These are phyloP conservation scores for Blepharisma undulans DNA, from an alignment of 169 alveolate species.

Conservation along the genomic window DNA sequence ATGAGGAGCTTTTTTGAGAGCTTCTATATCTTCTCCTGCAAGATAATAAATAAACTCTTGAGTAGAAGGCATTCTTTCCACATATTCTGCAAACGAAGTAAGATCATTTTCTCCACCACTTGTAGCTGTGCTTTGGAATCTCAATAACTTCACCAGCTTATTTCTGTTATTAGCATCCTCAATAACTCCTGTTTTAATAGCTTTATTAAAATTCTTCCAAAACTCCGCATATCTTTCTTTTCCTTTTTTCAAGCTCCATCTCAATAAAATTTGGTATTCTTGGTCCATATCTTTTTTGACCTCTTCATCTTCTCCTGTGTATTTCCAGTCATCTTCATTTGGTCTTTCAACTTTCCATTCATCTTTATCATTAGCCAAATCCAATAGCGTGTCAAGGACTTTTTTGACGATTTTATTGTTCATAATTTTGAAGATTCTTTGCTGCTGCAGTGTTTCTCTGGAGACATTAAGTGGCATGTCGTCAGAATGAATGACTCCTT, in stretches of 20 bases:
- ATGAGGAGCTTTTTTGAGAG: constrained; percentile 92
- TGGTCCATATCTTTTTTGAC: constrained; percentile 60
- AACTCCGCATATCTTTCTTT: constrained; percentile 89
- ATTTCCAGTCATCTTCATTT: constrained; percentile 63
- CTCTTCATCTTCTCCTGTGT: constrained; percentile 52
- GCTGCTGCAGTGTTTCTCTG: constrained; percentile 95
- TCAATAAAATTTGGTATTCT: constrained; percentile 60
- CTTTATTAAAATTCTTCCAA: constrained; percentile 91
- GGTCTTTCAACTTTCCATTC: constrained; percentile 78
- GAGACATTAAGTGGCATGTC: constrained; percentile 97
- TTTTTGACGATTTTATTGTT: constrained; percentile 93
- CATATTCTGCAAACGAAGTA: constrained; percentile 91
- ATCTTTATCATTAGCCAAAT: constrained; percentile 82
- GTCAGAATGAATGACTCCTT: constrained; percentile 98
- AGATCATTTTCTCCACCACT: constrained; percentile 62
- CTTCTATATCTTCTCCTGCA: constrained; percentile 92
- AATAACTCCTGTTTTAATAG: constrained; percentile 94
- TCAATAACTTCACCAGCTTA: constrained; percentile 91
- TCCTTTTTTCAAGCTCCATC: constrained; percentile 64
- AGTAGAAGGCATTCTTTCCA: constrained; percentile 91
- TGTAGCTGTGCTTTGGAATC: constrained; percentile 81
- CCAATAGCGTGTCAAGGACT: constrained; percentile 91
- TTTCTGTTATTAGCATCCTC: constrained; percentile 96
- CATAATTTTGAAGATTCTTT: constrained; percentile 92
- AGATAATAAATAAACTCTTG: constrained; percentile 93